A percentile compares a stretch with the other conserved stretches of the same genome.
Evolutionary conservation across 1,284 basidiomycete species (phyloP).

Genomic region (Cryptococcus maquisensis): DNA sequence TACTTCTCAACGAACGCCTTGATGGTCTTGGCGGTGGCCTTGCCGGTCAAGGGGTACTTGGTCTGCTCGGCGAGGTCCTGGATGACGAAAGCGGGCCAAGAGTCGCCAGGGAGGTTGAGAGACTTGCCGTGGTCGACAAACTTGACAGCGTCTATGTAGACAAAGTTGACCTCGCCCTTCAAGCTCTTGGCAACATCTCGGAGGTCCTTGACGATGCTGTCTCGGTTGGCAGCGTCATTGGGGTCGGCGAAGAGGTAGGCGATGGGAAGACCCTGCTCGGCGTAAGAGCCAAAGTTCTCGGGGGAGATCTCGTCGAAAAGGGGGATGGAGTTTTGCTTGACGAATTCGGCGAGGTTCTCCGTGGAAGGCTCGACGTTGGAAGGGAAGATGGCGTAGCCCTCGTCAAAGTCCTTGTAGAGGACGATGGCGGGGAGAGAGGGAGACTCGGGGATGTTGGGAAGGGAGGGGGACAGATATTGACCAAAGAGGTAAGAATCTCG

Average conservation of each 20-base stretch:
- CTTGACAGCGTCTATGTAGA: slow-evolving; percentile 95
- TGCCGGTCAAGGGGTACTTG: slow-evolving; percentile 78
- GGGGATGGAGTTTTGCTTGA: slow-evolving; percentile 80
- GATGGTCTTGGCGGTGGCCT: slow-evolving; percentile 52
- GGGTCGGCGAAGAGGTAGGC: slow-evolving; percentile 95
- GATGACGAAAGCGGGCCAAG: slow-evolving; percentile 92
- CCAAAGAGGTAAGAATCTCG: slow-evolving; percentile 95
- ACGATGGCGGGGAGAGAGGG: slow-evolving; percentile 71
- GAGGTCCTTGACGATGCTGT: slow-evolving; percentile 65
- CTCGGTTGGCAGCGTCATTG: slow-evolving; percentile 56
- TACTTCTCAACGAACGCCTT: slow-evolving; percentile 64
- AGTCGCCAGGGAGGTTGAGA: slow-evolving; percentile 71
- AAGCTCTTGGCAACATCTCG: slow-evolving; percentile 71
- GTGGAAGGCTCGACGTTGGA: slow-evolving; percentile 58
- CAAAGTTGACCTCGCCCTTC: slow-evolving; percentile 91
- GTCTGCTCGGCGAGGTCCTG: slow-evolving; percentile 78
- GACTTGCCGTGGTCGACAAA: slow-evolving; percentile 95
- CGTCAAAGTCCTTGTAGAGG: slow-evolving; percentile 91
- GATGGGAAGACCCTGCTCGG: slow-evolving; percentile 75
- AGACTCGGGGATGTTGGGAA: slow-evolving; percentile 68
- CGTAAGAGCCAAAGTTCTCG: slow-evolving; percentile 90
- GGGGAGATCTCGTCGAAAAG: slow-evolving; percentile 88
- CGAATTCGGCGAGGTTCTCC: slow-evolving; percentile 68
- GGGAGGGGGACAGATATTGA: slow-evolving; percentile 66
- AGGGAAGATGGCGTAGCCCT: slow-evolving; percentile 66